Conservation (phyloP, 1,284 basidiomycete species). For the Tilletia setariae region DNA sequence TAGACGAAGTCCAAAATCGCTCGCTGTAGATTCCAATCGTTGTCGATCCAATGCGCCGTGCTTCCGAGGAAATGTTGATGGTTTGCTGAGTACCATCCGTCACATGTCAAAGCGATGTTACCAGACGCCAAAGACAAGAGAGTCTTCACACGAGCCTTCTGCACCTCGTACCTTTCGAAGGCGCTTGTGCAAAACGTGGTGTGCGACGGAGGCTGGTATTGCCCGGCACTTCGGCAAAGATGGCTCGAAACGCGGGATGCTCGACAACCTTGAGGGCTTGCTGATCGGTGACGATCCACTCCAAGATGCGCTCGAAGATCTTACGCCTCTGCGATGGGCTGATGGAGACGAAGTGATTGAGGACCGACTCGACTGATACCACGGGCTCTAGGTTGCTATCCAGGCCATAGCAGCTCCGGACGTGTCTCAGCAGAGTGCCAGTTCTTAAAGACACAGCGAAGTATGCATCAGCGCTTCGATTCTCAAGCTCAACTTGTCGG, state of each 20-base stretch:
- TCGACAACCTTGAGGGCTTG: neutral
- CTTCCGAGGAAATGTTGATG: neutral
- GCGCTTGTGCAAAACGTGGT: neutral
- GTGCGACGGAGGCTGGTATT: neutral
- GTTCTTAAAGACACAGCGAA: neutral
- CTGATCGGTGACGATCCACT: neutral
- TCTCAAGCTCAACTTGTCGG: neutral
- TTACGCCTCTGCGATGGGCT: neutral
- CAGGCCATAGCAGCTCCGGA: neutral
- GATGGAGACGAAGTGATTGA: neutral
- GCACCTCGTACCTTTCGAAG: neutral
- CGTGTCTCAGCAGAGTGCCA: neutral
- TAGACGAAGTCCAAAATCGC: neutral
- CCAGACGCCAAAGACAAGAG: neutral
- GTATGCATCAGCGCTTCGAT: neutral
- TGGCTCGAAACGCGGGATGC: neutral
- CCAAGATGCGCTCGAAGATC: neutral
- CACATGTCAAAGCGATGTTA: neutral
- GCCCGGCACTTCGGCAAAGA: neutral
- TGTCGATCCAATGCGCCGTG: slow-evolving; percentile 4
- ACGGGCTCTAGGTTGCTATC: neutral
- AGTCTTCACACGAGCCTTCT: neutral
- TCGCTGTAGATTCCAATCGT: neutral
- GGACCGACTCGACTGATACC: neutral
- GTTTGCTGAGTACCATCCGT: neutral